phyloP scores from a whole-genome alignment of 2,329 filamentous ascomycete species.

The Fusarium sarcochroum region DNA sequence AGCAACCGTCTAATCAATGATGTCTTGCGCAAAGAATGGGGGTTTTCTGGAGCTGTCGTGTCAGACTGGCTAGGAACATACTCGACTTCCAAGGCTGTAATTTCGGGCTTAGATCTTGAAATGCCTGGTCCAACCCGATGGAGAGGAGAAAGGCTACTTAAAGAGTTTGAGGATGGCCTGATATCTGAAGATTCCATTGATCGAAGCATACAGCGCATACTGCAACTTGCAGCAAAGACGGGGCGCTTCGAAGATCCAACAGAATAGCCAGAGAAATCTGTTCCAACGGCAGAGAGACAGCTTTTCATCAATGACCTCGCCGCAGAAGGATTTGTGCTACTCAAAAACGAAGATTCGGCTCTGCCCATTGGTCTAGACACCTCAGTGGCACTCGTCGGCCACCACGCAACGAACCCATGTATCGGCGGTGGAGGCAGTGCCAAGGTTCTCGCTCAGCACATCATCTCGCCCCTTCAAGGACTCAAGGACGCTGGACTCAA shows the following conservation, averaged over 20 bases:
- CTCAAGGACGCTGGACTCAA: background rate
- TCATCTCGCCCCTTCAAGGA: background rate
- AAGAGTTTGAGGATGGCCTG: background rate
- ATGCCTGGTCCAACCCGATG: constrained; percentile 19
- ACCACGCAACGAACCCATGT: background rate
- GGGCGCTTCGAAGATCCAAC: background rate
- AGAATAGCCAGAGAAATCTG: background rate
- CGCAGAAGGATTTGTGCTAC: constrained; percentile 4
- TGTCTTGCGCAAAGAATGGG: constrained; percentile 1
- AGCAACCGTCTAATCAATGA: background rate
- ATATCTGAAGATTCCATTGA: background rate
- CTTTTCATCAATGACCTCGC: background rate
- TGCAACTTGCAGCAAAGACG: constrained; percentile 2
- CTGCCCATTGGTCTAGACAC: background rate
- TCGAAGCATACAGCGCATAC: background rate
- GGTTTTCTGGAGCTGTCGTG: background rate
- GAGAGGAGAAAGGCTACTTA: background rate
- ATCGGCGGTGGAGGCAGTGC: constrained; percentile 9
- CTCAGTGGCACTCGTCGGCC: background rate
- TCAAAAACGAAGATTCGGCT: background rate
- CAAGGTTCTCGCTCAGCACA: constrained; percentile 14
- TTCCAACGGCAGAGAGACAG: background rate
- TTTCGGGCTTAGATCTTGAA: constrained; percentile 12
- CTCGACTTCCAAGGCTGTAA: constrained; percentile 1
- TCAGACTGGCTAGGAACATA: constrained; percentile 25